A percentile compares a stretch with the other conserved stretches of the same genome.
These are phyloP conservation scores for Citrus maxima DNA, from an alignment of 345 rosid genomes.

Conservation along the genomic window DNA sequence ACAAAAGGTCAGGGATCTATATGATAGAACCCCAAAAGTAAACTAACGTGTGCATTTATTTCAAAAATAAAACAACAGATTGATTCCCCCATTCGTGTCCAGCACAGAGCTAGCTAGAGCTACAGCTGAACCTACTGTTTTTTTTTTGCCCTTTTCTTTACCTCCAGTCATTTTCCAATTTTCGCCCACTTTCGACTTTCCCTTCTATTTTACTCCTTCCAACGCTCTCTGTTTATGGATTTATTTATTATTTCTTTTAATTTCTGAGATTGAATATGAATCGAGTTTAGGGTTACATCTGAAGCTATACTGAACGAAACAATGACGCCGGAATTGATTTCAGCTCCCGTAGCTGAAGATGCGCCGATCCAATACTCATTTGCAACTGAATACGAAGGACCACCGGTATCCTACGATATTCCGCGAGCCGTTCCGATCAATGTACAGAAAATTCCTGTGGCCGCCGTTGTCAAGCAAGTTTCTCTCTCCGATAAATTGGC, in stretches of 20 bases:
- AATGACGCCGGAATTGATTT: conserved; percentile 30
- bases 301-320: not conserved
- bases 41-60: too few species aligned
- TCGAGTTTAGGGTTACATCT: conserved; percentile 31
- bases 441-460: conserved; percentile 85
- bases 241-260: not conserved
- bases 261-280: conserved; percentile 5
- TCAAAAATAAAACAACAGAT: not conserved
- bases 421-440: conserved; percentile 93
- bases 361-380: conserved; percentile 60
- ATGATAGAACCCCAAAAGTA: not conserved
- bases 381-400: conserved; percentile 84
- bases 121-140: not conserved
- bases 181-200: not conserved
- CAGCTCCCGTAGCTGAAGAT: conserved; percentile 32
- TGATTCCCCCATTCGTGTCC: conserved; percentile 6
- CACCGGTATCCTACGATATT: conserved; percentile 72
- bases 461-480: conserved; percentile 81
- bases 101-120: not conserved
- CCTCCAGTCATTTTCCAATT: conserved; percentile 1
- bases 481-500: conserved; percentile 49
- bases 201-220: not conserved
- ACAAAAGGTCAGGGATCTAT: too few species aligned
- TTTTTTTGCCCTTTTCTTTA: not conserved
- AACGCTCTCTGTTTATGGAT: not conserved